These are phyloP conservation scores for Rhynchospora tenuis DNA, from an alignment of 176 grass and related monocot species.

Conservation along the genomic window DNA sequence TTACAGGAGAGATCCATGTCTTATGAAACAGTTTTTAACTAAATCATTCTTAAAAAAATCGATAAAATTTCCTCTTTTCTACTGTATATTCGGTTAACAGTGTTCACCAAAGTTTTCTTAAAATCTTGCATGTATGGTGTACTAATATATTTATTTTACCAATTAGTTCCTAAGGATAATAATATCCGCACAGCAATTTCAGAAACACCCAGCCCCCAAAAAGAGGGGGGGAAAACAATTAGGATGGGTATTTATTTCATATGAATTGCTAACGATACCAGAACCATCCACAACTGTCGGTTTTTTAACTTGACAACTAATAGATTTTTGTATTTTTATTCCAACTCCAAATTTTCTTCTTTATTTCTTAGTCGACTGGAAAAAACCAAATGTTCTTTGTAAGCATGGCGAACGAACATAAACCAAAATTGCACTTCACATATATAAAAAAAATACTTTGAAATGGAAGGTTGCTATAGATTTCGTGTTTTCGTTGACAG, in stretches of 20 bases:
- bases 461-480: neutral
- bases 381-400: neutral
- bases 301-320: too few species aligned
- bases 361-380: too few species aligned
- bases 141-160: too few species aligned
- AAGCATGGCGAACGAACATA: neutral
- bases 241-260: too few species aligned
- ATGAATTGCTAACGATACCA: too few species aligned
- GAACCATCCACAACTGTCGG: too few species aligned
- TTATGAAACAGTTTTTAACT: neutral
- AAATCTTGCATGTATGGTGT: too few species aligned
- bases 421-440: neutral
- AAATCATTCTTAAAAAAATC: neutral
- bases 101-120: neutral
- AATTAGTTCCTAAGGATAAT: too few species aligned
- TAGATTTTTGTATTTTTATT: too few species aligned
- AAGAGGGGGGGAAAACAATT: too few species aligned
- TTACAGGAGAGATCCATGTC: neutral
- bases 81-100: neutral
- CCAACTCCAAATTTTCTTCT: neutral
- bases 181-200: too few species aligned
- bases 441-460: neutral
- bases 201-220: too few species aligned
- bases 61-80: neutral
- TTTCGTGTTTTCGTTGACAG: neutral